A percentile compares a stretch with the other conserved stretches of the same genome.
Conservation (phyloP, 2,329 filamentous ascomycete genomes). For the Pseudocercospora musae region DNA sequence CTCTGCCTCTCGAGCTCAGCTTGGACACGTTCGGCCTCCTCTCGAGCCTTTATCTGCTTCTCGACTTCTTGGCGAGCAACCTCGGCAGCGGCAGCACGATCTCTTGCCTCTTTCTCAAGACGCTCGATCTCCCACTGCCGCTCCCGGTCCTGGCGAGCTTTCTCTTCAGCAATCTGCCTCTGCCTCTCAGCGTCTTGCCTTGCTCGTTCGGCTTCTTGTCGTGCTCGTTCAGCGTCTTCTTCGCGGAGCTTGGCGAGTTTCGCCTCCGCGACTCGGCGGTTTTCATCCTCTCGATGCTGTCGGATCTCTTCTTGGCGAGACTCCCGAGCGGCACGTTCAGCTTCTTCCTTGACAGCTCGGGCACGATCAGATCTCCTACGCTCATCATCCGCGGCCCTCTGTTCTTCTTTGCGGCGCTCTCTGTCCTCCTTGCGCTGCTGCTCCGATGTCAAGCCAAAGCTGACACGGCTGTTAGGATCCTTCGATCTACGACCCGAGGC, state of each 20-base stretch:
- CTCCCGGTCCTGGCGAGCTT: conserved; percentile 19
- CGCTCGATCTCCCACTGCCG: conserved; percentile 22
- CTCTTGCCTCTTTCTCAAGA: conserved; percentile 25
- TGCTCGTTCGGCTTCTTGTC: conserved; percentile 19
- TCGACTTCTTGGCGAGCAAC: conserved; percentile 19
- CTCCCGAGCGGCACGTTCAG: conserved; percentile 29
- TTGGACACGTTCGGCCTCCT: conserved; percentile 21
- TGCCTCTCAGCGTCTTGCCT: neutral
- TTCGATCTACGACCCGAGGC: conserved; percentile 26
- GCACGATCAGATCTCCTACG: conserved; percentile 33
- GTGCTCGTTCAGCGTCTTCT: conserved; percentile 17
- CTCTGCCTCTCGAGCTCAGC: conserved; percentile 22
- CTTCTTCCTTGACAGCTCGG: conserved; percentile 36
- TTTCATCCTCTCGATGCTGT: conserved; percentile 28
- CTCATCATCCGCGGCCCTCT: conserved; percentile 27
- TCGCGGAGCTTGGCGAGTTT: conserved; percentile 13
- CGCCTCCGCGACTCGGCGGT: conserved; percentile 21
- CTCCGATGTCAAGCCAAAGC: conserved; percentile 57
- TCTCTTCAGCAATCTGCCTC: conserved; percentile 14
- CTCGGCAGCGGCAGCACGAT: conserved; percentile 19
- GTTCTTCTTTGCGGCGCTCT: conserved; percentile 36
- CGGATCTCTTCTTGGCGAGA: conserved; percentile 27
- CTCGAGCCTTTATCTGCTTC: conserved; percentile 14
- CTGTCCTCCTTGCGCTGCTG: conserved; percentile 50
- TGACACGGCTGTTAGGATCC: conserved; percentile 43